Evolutionary conservation across 176 grass and related monocot species (phyloP).

Genomic region (Paspalum notatum): DNA sequence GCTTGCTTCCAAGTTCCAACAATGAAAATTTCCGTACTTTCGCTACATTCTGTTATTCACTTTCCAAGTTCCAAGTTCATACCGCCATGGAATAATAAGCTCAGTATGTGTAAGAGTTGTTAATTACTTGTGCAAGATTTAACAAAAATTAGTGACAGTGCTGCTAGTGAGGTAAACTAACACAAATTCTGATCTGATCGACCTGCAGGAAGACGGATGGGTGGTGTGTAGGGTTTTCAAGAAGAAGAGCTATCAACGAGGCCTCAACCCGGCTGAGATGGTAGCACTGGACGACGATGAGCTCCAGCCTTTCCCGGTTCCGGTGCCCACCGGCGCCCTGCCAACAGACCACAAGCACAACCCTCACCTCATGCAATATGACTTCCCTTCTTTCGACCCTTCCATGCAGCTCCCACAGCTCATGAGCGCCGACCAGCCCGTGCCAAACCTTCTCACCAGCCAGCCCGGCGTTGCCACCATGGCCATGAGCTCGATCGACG

Average conservation of each 20-base stretch:
- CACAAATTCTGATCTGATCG: slow-evolving; percentile 7
- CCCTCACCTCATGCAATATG: slow-evolving; percentile 53
- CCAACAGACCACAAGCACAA: slow-evolving; percentile 56
- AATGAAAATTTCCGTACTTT: neutral
- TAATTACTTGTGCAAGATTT: neutral
- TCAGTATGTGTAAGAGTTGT: neutral
- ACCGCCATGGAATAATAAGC: neutral
- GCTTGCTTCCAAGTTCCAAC: neutral
- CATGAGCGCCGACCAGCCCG: slow-evolving; percentile 59
- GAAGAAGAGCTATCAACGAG: slow-evolving; percentile 81
- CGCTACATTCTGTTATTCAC: neutral
- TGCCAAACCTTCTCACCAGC: slow-evolving; percentile 36
- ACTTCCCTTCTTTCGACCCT: slow-evolving; percentile 63
- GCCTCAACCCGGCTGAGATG: slow-evolving; percentile 46
- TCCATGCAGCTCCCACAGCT: slow-evolving; percentile 91
- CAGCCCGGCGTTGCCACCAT: slow-evolving; percentile 27
- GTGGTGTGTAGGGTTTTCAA: slow-evolving; percentile 98
- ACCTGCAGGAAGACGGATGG: slow-evolving; percentile 93
- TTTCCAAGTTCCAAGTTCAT: neutral
- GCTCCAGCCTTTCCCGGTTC: slow-evolving; percentile 41
- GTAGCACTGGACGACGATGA: slow-evolving; percentile 59
- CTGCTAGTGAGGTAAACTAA: neutral
- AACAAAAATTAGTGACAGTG: neutral
- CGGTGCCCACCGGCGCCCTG: neutral
- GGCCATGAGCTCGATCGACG: slow-evolving; percentile 55